Base-by-base conservation (phyloP, 768 basidiomycete genomes). In the Serpula lacrymans region DNA sequence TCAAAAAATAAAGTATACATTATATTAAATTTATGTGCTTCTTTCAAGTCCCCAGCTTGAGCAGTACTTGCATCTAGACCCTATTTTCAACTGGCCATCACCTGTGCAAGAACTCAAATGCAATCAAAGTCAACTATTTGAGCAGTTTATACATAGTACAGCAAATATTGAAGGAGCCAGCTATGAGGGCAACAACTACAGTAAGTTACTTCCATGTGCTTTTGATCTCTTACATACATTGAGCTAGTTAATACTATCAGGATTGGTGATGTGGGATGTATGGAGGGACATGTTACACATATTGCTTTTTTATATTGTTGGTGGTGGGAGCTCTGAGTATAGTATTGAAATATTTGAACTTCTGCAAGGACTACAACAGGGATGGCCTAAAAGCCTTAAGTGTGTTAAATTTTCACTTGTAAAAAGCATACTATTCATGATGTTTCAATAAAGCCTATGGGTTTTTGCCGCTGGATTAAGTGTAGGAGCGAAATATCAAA, bases 31-130 rank as follows among this genome's bases (percentile, higher is more conserved):
- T 54, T 68, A 0, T 28, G 39, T 0, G 45, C 59, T 12, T 49
- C 67, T n/a, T 38, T 59, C 3, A 45, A 58, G 11, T 40, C 45
- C 8, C 61, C 61, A 3, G 42, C 54, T 12, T 43, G 63, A 6
- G 11, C 34, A 3, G 47, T 68, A 68, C 42, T 10, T 31, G 2
- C 25, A 39, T 10, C 37, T 40, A 4, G 46, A 60, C 5, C 34
- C 47, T 1, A 3, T 47, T 11, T 46, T 67, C 9, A 25, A 52
- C 9, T 31, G 49, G 0, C 64, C 60, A 3, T 22, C 52, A 17
- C 49, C 64, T 5, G 42, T 61, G 12, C 37, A 56, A 9, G 32
- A 47, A 30, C 52, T 68, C 3, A n/a, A n/a, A n/a, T n/a, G n/a
- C n/a, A n/a, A n/a, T n/a, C n/a, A n/a, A n/a, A n/a, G n/a, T n/a